A percentile compares a stretch with the other conserved stretches of the same genome.
phyloP scores from a whole-genome alignment of 129 eudicot species.

The Saussurea involucrata region DNA sequence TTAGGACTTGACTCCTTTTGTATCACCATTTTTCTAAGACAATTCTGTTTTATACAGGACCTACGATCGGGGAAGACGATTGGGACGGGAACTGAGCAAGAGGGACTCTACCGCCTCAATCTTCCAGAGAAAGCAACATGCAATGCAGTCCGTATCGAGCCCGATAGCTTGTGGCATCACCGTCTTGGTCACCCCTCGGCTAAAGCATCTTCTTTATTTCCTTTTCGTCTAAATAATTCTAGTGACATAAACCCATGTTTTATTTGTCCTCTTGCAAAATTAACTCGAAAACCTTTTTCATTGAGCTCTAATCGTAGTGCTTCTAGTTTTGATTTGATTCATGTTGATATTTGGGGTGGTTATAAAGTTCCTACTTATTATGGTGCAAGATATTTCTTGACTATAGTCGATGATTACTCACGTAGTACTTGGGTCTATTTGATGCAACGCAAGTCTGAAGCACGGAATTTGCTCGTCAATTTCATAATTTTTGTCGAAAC shows the following conservation, averaged over 20 bases:
- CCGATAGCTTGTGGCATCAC: too few relatives aligned
- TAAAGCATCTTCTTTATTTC: too few relatives aligned
- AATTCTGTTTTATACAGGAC: too few relatives aligned
- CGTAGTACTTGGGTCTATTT: background rate
- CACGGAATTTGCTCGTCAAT: background rate
- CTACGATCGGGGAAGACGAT: too few relatives aligned
- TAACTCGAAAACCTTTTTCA: background rate
- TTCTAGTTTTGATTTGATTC: background rate
- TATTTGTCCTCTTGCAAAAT: background rate
- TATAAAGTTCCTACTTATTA: background rate
- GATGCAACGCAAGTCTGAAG: background rate
- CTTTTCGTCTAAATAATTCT: background rate
- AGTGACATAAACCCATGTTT: background rate
- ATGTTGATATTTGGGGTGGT: background rate
- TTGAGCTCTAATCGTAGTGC: background rate
- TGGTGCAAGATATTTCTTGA: background rate
- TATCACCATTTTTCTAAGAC: too few relatives aligned
- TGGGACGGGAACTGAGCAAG: too few relatives aligned
- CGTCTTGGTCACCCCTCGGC: too few relatives aligned
- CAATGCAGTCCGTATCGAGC: too few relatives aligned
- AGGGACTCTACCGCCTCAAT: too few relatives aligned
- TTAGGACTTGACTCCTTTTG: too few relatives aligned
- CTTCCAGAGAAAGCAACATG: too few relatives aligned
- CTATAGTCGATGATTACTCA: background rate
- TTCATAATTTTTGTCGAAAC: background rate